phyloP scores from a whole-genome alignment of 2,329 filamentous ascomycete species.

The Aureobasidium mangrovei region DNA sequence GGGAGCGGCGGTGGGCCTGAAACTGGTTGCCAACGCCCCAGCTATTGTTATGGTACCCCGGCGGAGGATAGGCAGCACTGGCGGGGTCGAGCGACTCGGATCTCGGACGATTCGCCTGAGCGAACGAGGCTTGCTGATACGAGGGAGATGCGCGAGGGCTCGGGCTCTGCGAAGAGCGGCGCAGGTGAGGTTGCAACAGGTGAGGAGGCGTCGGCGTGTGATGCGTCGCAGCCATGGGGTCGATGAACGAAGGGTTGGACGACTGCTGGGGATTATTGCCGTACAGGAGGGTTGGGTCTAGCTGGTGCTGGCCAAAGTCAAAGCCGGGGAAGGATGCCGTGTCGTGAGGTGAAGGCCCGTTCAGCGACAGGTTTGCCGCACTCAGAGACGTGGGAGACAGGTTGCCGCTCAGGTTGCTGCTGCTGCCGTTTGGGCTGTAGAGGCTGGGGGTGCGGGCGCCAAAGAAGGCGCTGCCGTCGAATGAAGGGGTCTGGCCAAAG shows the following conservation, averaged over 20 bases:
- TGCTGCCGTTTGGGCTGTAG: slow-evolving; percentile 25
- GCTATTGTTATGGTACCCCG: slow-evolving; percentile 38
- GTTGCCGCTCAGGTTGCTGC: slow-evolving; percentile 31
- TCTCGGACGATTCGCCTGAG: slow-evolving; percentile 48
- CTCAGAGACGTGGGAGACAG: slow-evolving; percentile 26
- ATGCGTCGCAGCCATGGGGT: slow-evolving; percentile 43
- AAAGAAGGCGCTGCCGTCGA: slow-evolving; percentile 33
- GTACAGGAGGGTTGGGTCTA: slow-evolving; percentile 52
- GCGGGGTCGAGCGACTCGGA: slow-evolving; percentile 50
- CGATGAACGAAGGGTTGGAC: slow-evolving; percentile 39
- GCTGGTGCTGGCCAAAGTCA: slow-evolving; percentile 45
- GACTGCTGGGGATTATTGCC: slow-evolving; percentile 39
- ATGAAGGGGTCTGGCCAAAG: neutral
- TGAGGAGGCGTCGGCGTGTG: slow-evolving; percentile 47
- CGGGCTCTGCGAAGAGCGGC: slow-evolving; percentile 44
- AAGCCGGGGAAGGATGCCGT: slow-evolving; percentile 49
- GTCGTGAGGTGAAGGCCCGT: slow-evolving; percentile 17
- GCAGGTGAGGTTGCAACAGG: slow-evolving; percentile 45
- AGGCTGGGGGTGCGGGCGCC: slow-evolving; percentile 22
- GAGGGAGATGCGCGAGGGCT: slow-evolving; percentile 46
- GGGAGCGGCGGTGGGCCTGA: slow-evolving; percentile 70
- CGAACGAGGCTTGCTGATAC: slow-evolving; percentile 44
- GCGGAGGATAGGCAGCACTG: slow-evolving; percentile 47
- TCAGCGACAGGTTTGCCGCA: slow-evolving; percentile 24
- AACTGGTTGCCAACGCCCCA: slow-evolving; percentile 56